phyloP scores from a whole-genome alignment of 2,329 filamentous ascomycete species.

The Penicillium janthinellum region DNA sequence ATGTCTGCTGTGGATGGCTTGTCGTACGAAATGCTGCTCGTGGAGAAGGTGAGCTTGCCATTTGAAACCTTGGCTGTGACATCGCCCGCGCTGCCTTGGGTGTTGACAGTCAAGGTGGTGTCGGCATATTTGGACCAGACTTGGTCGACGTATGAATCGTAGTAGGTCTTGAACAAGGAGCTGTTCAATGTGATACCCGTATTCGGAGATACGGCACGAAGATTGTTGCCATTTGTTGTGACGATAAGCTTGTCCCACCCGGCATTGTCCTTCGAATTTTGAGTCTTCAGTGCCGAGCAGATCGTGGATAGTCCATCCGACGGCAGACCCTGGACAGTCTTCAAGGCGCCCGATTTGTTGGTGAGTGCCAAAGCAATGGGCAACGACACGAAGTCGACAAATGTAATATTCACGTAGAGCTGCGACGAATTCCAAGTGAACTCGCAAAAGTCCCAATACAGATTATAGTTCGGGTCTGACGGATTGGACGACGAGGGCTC shows the following conservation, averaged over 20 bases:
- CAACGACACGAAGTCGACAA: constrained; percentile 73
- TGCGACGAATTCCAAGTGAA: constrained; percentile 65
- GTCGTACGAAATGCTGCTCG: constrained; percentile 53
- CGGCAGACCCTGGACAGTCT: constrained; percentile 61
- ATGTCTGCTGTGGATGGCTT: constrained; percentile 65
- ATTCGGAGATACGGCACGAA: constrained; percentile 48
- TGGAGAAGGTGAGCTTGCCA: constrained; percentile 46
- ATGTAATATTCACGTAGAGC: constrained; percentile 69
- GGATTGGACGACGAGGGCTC: constrained; percentile 73
- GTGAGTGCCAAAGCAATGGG: constrained; percentile 61
- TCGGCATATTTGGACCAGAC: constrained; percentile 54
- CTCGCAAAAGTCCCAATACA: constrained; percentile 69
- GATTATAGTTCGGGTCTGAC: constrained; percentile 62
- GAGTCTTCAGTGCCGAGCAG: constrained; percentile 56
- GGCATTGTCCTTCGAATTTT: constrained; percentile 58
- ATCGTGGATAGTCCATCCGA: constrained; percentile 59
- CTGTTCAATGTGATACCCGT: constrained; percentile 45
- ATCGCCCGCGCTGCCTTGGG: constrained; percentile 61
- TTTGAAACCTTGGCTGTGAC: constrained; percentile 53
- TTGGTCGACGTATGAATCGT: constrained; percentile 53
- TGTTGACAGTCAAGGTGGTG: constrained; percentile 60
- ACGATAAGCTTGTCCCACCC: constrained; percentile 66
- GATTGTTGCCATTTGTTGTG: constrained; percentile 43
- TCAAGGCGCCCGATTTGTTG: constrained; percentile 45
- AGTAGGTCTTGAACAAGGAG: constrained; percentile 55